Conservation (phyloP, 805 yeast species). For the Kluyveromyces aestuarii region DNA sequence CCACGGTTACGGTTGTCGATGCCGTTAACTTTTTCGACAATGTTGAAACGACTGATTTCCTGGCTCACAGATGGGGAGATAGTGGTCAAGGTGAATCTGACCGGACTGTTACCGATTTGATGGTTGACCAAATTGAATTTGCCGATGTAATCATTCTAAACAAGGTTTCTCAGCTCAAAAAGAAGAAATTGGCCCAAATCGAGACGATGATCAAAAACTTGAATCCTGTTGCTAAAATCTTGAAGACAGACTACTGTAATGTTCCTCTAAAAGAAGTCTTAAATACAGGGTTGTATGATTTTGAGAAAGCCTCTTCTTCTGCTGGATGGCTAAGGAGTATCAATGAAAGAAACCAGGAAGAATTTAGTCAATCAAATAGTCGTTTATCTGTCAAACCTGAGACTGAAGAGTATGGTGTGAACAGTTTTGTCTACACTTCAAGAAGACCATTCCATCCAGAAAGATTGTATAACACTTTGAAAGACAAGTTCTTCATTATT, state of each 20-base stretch:
- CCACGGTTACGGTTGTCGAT: constrained; percentile 40
- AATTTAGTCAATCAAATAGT: constrained; percentile 20
- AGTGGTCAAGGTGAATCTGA: constrained; percentile 35
- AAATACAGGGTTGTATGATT: constrained; percentile 31
- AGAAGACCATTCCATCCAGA: constrained; percentile 39
- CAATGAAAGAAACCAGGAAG: constrained; percentile 31
- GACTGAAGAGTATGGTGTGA: constrained; percentile 39
- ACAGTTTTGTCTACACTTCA: constrained; percentile 34
- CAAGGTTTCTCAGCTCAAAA: constrained; percentile 27
- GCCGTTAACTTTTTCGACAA: constrained; percentile 34
- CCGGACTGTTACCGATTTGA: constrained; percentile 36
- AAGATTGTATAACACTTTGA: constrained; percentile 29
- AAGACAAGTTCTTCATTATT: constrained; percentile 31
- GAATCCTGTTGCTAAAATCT: constrained; percentile 36
- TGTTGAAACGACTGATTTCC: constrained; percentile 36
- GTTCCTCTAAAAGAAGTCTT: constrained; percentile 30
- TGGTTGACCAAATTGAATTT: constrained; percentile 41
- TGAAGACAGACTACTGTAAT: constrained; percentile 30
- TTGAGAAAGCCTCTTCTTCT: constrained; percentile 34
- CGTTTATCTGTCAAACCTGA: constrained; percentile 35
- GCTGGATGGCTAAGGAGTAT: constrained; percentile 39
- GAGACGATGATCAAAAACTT: constrained; percentile 27
- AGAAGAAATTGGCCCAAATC: constrained; percentile 24
- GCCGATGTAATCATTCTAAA: constrained; percentile 37
- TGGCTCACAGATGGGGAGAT: constrained; percentile 34